phyloP scores from a whole-genome alignment of 306 rosid species.

The Begonia masoniana region DNA sequence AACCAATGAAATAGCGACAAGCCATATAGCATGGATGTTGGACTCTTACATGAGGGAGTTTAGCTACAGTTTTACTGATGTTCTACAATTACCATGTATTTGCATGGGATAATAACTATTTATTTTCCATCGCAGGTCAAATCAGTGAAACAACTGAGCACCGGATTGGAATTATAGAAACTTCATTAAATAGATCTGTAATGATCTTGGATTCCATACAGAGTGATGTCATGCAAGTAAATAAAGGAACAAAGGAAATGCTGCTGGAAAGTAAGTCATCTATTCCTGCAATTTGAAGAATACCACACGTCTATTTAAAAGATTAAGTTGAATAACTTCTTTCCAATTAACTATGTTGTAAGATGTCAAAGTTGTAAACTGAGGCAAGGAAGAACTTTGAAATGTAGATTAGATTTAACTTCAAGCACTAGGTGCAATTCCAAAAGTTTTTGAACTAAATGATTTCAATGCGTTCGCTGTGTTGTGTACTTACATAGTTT shows the following conservation, averaged over 20 bases:
- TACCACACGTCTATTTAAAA: too few species aligned
- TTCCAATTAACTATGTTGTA: not conserved
- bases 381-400: not conserved
- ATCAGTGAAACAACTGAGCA: conserved; percentile 71
- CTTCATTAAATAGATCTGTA: conserved; percentile 64
- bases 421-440: not conserved
- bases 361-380: not conserved
- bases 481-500: conserved; percentile 5
- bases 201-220: conserved; percentile 93
- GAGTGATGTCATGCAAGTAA: conserved; percentile 68
- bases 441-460: conserved; percentile 1
- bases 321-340: too few species aligned
- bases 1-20: too few species aligned
- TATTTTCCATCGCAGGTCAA: conserved; percentile 46
- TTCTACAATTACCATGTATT: not conserved
- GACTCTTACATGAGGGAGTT: too few species aligned
- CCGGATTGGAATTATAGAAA: conserved; percentile 77
- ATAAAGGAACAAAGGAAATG: conserved; percentile 75
- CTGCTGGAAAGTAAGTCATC: conserved; percentile 58
- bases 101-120: conserved; percentile 6
- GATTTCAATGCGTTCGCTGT: not conserved
- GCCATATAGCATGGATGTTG: too few species aligned
- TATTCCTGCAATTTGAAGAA: conserved; percentile 12
- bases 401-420: not conserved
- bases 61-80: too few species aligned